Percentiles rank a stretch among this genome's conserved stretches.
phyloP scores from a whole-genome alignment of 1,284 basidiomycete genomes.

The Heterobasidion parviporum region DNA sequence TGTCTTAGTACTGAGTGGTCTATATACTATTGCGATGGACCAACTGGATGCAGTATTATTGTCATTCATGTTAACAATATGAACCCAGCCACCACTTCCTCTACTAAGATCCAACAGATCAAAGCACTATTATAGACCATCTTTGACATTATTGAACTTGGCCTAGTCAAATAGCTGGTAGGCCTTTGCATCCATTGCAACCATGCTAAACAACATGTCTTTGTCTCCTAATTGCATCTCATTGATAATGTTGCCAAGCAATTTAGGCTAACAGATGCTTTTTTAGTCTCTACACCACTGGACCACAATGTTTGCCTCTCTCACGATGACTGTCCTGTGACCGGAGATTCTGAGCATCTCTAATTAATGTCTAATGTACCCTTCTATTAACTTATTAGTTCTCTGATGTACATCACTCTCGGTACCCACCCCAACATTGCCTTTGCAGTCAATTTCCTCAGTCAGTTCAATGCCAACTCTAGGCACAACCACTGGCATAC shows the following conservation, averaged over 20 bases:
- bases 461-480: slow-evolving; percentile 21
- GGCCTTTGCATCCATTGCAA: slow-evolving; percentile 21
- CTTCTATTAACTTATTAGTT: slow-evolving; percentile 26
- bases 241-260: no score
- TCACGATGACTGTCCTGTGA: neutral
- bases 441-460: slow-evolving; percentile 26
- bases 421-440: slow-evolving; percentile 33
- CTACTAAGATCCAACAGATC: neutral
- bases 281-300: slow-evolving; percentile 23
- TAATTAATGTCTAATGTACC: slow-evolving; percentile 10
- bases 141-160: slow-evolving; percentile 15
- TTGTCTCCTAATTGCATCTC: slow-evolving; percentile 25
- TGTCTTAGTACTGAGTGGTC: neutral
- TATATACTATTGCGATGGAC: neutral
- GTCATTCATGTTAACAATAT: neutral
- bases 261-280: no score
- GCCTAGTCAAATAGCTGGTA: slow-evolving; percentile 16
- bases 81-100: neutral
- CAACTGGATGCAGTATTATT: neutral
- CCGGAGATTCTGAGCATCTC: slow-evolving; percentile 2
- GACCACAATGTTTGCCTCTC: slow-evolving; percentile 15
- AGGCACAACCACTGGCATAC: slow-evolving; percentile 27
- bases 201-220: slow-evolving; percentile 16
- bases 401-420: slow-evolving; percentile 31
- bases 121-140: neutral